Conservation (phyloP, 2,329 filamentous ascomycete genomes). For the Alternaria sp. region DNA sequence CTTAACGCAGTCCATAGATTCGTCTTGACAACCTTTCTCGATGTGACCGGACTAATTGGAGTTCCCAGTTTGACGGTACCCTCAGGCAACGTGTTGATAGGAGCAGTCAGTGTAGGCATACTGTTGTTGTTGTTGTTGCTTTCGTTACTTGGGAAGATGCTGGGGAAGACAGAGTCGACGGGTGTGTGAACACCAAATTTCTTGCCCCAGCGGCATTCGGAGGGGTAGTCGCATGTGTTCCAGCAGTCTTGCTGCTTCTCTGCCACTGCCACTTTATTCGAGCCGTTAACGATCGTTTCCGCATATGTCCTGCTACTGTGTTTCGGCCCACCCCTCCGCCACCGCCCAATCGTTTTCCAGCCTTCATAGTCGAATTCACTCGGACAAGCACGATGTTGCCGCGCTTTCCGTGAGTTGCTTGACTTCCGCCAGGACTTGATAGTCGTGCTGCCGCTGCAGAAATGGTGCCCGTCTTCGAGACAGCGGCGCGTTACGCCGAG, state of each 20-base stretch:
- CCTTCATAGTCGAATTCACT: slow-evolving; percentile 61
- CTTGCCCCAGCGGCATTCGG: slow-evolving; percentile 51
- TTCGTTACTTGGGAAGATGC: not conserved
- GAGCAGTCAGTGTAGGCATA: not conserved
- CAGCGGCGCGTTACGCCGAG: slow-evolving; percentile 60
- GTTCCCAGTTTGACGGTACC: slow-evolving; percentile 14
- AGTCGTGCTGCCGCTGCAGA: slow-evolving; percentile 57
- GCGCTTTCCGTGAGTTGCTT: no score
- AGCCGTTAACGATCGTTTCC: no score
- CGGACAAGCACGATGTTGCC: slow-evolving; percentile 48
- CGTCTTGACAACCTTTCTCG: slow-evolving; percentile 7
- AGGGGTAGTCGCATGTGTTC: slow-evolving; percentile 54
- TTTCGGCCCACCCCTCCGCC: slow-evolving; percentile 41
- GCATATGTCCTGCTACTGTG: not conserved
- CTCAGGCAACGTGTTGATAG: slow-evolving; percentile 11
- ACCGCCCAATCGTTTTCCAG: slow-evolving; percentile 57
- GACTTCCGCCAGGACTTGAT: slow-evolving; percentile 42
- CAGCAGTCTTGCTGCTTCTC: slow-evolving; percentile 48
- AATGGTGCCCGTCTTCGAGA: slow-evolving; percentile 60
- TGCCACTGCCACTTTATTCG: not conserved
- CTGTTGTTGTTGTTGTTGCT: not conserved
- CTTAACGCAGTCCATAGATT: slow-evolving; percentile 35
- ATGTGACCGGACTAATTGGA: no score
- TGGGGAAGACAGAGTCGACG: not conserved
- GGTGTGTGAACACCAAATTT: slow-evolving; percentile 38